phyloP scores from a whole-genome alignment of 768 basidiomycete species.

The Zangia roseola region DNA sequence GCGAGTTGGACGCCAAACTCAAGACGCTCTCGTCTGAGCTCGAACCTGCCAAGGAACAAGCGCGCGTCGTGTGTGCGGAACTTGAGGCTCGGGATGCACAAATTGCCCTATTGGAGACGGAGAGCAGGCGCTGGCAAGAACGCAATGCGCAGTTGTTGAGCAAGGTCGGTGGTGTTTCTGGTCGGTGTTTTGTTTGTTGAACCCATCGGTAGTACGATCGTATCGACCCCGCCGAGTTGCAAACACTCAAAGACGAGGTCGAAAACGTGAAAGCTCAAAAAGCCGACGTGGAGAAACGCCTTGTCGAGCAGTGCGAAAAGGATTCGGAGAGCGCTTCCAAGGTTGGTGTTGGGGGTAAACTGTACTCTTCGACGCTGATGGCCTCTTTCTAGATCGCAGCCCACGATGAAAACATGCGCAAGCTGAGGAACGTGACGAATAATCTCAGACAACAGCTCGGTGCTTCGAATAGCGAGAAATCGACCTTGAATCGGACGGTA shows the following conservation, averaged over 20 bases:
- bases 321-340: slow-evolving; percentile 28
- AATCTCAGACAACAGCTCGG: slow-evolving; percentile 29
- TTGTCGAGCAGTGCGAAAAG: slow-evolving; percentile 32
- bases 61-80: slow-evolving; percentile 66
- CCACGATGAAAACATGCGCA: slow-evolving; percentile 44
- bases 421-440: slow-evolving; percentile 27
- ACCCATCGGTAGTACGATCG: slow-evolving; percentile 66
- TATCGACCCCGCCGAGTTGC: slow-evolving; percentile 82
- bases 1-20: slow-evolving; percentile 65
- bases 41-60: slow-evolving; percentile 72
- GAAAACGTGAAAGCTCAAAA: slow-evolving; percentile 48
- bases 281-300: slow-evolving; percentile 32
- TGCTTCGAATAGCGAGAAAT: slow-evolving; percentile 27
- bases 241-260: slow-evolving; percentile 74
- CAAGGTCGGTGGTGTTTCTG: slow-evolving; percentile 52
- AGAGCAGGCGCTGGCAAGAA: slow-evolving; percentile 81
- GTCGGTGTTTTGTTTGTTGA: neutral
- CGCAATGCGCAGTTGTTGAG: slow-evolving; percentile 76
- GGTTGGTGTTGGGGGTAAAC: slow-evolving; percentile 22
- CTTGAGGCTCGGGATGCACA: slow-evolving; percentile 68
- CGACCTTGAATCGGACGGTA: slow-evolving; percentile 28
- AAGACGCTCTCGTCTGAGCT: slow-evolving; percentile 58
- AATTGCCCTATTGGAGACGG: slow-evolving; percentile 67
- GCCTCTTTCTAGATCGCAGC: slow-evolving; percentile 35
- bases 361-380: neutral